These are phyloP conservation scores for Trichoderma harzianum DNA, from an alignment of 2,329 filamentous ascomycete species.

Conservation along the genomic window DNA sequence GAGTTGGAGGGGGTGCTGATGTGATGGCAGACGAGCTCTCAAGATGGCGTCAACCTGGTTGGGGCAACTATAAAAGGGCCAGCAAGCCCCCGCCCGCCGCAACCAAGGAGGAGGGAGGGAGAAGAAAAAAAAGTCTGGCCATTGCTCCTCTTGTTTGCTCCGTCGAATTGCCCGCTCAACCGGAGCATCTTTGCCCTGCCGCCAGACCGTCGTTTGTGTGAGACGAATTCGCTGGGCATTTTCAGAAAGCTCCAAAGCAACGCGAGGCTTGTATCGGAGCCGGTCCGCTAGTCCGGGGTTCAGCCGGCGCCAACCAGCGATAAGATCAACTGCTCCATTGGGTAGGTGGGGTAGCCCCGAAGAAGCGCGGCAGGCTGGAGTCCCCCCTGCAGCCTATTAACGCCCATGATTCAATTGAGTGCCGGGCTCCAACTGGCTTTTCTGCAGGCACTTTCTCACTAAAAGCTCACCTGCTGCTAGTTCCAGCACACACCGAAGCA, in stretches of 20 bases:
- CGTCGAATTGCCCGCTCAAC: slow-evolving; percentile 10
- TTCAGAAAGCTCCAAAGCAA: background rate
- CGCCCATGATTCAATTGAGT: background rate
- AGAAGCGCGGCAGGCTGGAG: background rate
- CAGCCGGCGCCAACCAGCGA: slow-evolving; percentile 12
- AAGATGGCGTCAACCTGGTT: slow-evolving; percentile 16
- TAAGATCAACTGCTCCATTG: slow-evolving; percentile 10
- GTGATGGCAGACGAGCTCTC: background rate
- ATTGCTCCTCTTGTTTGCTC: background rate
- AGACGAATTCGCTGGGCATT: slow-evolving; percentile 3
- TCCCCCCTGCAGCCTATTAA: slow-evolving; percentile 10
- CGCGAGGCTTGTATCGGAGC: slow-evolving; percentile 3
- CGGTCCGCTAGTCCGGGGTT: slow-evolving; percentile 14
- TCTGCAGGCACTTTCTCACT: slow-evolving; percentile 13
- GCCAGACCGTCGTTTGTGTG: background rate
- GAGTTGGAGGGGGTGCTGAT: slow-evolving; percentile 8
- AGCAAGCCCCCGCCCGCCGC: background rate
- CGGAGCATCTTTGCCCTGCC: slow-evolving; percentile 13
- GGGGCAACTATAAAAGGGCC: slow-evolving; percentile 20
- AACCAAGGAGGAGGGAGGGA: background rate
- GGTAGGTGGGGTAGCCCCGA: slow-evolving; percentile 17
- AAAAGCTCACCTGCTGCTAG: slow-evolving; percentile 5
- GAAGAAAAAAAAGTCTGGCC: background rate
- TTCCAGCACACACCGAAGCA: slow-evolving; percentile 6
- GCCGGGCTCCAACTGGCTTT: background rate